Evolutionary conservation across 805 yeast species (phyloP).

Genomic region (Wickerhamiella dianesei): DNA sequence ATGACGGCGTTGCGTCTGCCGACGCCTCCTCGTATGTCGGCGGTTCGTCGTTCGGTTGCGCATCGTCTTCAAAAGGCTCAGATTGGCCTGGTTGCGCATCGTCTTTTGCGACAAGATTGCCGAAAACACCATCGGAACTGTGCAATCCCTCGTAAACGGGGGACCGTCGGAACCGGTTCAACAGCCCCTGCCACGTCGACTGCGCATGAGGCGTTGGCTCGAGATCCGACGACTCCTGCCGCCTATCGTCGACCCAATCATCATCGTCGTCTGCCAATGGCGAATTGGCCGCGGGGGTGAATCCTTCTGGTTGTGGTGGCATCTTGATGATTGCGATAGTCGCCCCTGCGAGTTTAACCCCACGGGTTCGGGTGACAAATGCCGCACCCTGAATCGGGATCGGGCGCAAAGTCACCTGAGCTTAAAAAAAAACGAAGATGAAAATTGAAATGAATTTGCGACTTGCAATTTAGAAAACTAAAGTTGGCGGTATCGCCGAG

Average conservation of each 20-base stretch:
- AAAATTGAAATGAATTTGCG: too few relatives aligned
- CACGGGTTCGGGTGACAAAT: neutral
- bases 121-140: slow-evolving; percentile 78
- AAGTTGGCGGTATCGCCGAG: too few relatives aligned
- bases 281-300: neutral
- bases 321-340: neutral
- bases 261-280: neutral
- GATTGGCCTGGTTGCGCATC: slow-evolving; percentile 29
- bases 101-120: slow-evolving; percentile 84
- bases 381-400: neutral
- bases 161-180: slow-evolving; percentile 2
- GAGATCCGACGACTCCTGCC: neutral
- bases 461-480: neutral
- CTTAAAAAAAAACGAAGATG: neutral
- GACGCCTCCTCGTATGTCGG: slow-evolving; percentile 95
- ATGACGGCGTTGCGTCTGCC: slow-evolving; percentile 86
- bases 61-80: slow-evolving; percentile 14
- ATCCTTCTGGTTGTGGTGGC: neutral
- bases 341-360: neutral
- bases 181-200: neutral
- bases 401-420: neutral
- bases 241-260: neutral
- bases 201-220: neutral
- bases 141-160: neutral
- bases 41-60: slow-evolving; percentile 38